Evolutionary conservation across 2,329 filamentous ascomycete species (phyloP).

Genomic region (Sporothrix curviconia): DNA sequence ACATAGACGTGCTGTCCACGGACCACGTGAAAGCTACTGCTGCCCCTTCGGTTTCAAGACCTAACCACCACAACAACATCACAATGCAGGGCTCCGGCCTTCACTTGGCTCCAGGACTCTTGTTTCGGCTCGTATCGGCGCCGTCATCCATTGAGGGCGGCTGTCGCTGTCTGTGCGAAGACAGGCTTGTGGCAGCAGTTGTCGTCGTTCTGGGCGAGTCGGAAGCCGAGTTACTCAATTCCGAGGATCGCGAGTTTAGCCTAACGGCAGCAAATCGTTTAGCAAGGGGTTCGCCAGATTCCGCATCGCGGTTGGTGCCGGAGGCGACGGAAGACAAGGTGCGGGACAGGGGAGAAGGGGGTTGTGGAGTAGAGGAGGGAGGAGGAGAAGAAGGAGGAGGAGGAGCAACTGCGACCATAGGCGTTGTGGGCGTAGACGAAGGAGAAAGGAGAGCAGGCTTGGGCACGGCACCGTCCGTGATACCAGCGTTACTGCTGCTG

Average conservation of each 20-base stretch:
- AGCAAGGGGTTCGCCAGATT: conserved; percentile 51
- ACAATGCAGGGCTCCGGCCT: no score
- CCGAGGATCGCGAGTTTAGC: conserved; percentile 46
- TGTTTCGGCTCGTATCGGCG: no score
- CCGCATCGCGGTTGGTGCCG: conserved; percentile 22
- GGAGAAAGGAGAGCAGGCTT: neutral
- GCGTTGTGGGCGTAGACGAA: neutral
- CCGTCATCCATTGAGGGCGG: no score
- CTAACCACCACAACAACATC: no score
- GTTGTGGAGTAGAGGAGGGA: conserved; percentile 12
- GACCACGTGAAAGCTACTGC: no score
- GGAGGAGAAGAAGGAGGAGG: conserved; percentile 1
- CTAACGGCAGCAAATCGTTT: conserved; percentile 62
- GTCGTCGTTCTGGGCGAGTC: no score
- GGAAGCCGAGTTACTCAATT: no score
- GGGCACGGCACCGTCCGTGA: neutral
- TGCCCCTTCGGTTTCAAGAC: no score
- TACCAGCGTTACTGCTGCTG: neutral
- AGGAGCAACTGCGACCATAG: neutral
- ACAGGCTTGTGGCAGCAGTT: no score
- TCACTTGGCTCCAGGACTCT: no score
- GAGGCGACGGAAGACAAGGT: conserved; percentile 16
- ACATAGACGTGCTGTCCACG: no score
- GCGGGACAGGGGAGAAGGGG: conserved; percentile 20
- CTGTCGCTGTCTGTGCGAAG: no score